Evolutionary conservation across 2,329 filamentous ascomycete species (phyloP), one percentile per base, ranked within the genome.

Genomic region (Rutstroemia sp.): DNA sequence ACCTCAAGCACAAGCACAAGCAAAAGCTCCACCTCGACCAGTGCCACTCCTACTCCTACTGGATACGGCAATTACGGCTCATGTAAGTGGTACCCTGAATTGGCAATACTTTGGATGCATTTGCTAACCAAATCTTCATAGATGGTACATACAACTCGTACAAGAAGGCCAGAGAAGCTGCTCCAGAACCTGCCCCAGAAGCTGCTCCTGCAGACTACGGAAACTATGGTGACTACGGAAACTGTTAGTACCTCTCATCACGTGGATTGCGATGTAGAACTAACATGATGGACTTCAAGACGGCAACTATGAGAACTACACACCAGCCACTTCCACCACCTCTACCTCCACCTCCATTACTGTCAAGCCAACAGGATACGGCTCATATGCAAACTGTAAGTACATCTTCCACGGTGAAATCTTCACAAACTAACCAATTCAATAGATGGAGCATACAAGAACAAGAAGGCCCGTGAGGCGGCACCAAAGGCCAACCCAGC

Each of bases 361-460:
- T 9, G 34, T 8, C 27, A 17, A 21, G 19, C 23, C 51, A 47
- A 39, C 27, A 41, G 54, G 48, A 27, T 51, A 51, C 45, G 54
- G 39, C 14, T 41, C 10, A 17, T 51, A 56, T 30, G 54, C 38
- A 23, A 42, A 5, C 9, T 54, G 52, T 54, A 25, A 42, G 52
- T 5, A n/a, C 9, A 27, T 42, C 12, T 14, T 41, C 14, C 17
- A 41, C n/a, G 39, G 9, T 41, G 10, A 16, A 7, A 45, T 9
- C n/a, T n/a, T 21, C 4, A 10, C 12, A 19, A 17, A 34, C 9
- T 45, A 9, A 4, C 45, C 23, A 51, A 44, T 21, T n/a, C 34
- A 27, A 17, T 10, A 56, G 47, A 56, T 16, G 53, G 46, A 51
- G 2, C 46, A 44, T 56, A 53, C 27, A 56, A 55, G 53, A 42